Evolutionary conservation across 257 asterid species (phyloP).

Genomic region (Gentiana dahurica): DNA sequence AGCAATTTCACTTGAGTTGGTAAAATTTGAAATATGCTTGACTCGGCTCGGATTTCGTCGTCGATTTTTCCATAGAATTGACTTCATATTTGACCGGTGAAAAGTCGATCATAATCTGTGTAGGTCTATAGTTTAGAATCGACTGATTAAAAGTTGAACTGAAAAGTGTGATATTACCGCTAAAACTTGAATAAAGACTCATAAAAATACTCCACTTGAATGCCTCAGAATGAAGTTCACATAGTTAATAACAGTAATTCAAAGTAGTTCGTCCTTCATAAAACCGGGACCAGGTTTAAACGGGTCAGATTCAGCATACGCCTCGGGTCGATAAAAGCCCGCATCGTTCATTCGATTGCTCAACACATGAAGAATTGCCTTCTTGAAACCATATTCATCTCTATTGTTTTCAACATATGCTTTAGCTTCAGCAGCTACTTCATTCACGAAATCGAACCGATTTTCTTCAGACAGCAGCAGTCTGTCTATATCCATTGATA

Average conservation of each 20-base stretch:
- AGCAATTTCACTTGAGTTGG: no score
- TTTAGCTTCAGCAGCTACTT: slow-evolving; percentile 91
- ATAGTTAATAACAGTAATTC: background rate
- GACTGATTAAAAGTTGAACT: no score
- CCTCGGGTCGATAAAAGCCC: slow-evolving; percentile 75
- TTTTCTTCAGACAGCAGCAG: slow-evolving; percentile 74
- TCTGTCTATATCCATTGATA: slow-evolving; percentile 72
- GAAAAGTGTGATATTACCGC: no score
- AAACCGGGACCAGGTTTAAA: slow-evolving; percentile 93
- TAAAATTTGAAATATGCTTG: no score
- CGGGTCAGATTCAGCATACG: slow-evolving; percentile 63
- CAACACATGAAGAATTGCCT: slow-evolving; percentile 82
- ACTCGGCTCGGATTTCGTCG: no score
- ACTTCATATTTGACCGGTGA: no score
- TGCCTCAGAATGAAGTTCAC: no score
- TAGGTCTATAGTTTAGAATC: no score
- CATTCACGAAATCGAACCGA: slow-evolving; percentile 71
- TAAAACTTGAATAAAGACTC: no score
- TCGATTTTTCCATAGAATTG: no score
- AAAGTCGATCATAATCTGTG: no score
- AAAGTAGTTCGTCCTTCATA: slow-evolving; percentile 49
- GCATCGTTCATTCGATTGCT: slow-evolving; percentile 90
- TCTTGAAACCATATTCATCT: slow-evolving; percentile 85
- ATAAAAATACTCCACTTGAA: no score
- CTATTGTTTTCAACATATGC: slow-evolving; percentile 78